These are phyloP conservation scores for Arachis monticola DNA, from an alignment of 331 rosid species.

Conservation along the genomic window DNA sequence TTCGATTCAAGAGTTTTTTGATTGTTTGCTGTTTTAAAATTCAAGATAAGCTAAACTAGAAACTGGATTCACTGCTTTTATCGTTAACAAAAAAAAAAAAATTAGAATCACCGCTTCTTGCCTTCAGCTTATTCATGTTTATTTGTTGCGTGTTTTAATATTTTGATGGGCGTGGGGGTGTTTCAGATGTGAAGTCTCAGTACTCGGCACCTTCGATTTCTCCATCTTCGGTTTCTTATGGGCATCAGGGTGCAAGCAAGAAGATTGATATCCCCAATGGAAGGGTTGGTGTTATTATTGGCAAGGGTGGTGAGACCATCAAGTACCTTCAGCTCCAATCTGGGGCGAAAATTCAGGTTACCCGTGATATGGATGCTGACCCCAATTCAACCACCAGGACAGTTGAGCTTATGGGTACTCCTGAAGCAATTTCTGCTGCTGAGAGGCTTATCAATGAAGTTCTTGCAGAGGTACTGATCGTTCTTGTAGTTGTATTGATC, in stretches of 20 bases:
- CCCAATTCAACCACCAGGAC: slow-evolving; percentile 60
- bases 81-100: neutral
- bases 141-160: neutral
- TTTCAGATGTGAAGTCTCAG: slow-evolving; percentile 67
- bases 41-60: neutral
- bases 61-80: neutral
- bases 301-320: slow-evolving; percentile 96
- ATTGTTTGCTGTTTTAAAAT: neutral
- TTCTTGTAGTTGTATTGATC: neutral
- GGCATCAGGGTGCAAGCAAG: slow-evolving; percentile 71
- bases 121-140: neutral
- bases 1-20: neutral
- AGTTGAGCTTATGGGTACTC: slow-evolving; percentile 91
- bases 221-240: slow-evolving; percentile 67
- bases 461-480: slow-evolving; percentile 69
- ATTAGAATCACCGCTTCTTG: neutral
- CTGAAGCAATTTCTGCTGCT: slow-evolving; percentile 81
- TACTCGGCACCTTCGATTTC: slow-evolving; percentile 51
- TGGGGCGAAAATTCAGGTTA: slow-evolving; percentile 96
- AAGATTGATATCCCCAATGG: slow-evolving; percentile 93
- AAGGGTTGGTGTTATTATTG: slow-evolving; percentile 95
- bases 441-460: slow-evolving; percentile 90
- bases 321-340: slow-evolving; percentile 94
- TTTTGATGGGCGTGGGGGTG: neutral
- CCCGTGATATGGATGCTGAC: slow-evolving; percentile 92